Evolutionary conservation across 768 basidiomycete genomes (phyloP).

Genomic region (Lactarius sp.): DNA sequence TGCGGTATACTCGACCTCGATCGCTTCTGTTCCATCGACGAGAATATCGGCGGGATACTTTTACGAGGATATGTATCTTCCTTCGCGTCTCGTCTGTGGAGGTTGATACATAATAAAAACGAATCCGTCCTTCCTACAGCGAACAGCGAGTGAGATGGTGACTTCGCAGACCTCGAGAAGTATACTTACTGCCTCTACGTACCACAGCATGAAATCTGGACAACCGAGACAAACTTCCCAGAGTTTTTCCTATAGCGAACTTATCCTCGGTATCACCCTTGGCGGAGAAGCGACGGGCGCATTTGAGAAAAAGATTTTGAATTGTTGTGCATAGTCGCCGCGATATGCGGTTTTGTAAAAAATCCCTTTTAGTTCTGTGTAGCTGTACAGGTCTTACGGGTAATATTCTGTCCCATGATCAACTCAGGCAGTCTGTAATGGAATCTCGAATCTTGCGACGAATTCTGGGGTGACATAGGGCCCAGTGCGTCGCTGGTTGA

Average conservation of each 20-base stretch:
- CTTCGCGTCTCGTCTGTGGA: neutral
- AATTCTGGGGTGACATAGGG: no score
- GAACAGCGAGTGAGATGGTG: neutral
- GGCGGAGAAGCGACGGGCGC: neutral
- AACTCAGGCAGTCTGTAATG: no score
- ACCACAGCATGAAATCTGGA: neutral
- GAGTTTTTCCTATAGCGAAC: neutral
- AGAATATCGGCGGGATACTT: neutral
- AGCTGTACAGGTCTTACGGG: no score
- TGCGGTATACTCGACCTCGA: neutral
- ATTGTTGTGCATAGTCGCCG: neutral
- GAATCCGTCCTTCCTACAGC: no score
- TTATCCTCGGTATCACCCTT: neutral
- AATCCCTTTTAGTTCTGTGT: neutral
- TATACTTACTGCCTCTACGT: neutral
- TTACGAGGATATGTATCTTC: conserved; percentile 1
- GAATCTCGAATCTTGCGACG: no score
- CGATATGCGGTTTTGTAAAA: no score
- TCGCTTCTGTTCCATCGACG: neutral
- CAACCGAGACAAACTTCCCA: neutral
- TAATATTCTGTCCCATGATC: no score
- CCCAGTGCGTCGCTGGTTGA: no score
- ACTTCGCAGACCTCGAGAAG: neutral
- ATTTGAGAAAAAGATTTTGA: neutral
- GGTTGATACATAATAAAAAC: neutral